Evolutionary conservation across 768 basidiomycete genomes (phyloP).

Genomic region (Gloeopeniophorella convolvens): DNA sequence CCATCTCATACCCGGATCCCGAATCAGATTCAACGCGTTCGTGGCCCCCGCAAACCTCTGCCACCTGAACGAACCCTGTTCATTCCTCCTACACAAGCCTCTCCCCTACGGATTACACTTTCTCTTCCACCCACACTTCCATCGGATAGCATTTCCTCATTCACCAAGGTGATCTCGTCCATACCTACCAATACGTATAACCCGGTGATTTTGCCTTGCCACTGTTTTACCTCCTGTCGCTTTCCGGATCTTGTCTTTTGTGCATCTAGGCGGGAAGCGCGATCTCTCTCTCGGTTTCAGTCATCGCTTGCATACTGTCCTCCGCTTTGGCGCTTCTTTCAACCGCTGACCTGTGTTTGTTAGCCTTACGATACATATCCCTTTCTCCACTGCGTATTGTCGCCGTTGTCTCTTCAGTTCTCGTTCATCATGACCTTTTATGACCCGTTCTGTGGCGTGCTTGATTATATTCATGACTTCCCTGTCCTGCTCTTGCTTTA

Average conservation of each 20-base stretch:
- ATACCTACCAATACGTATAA: slow-evolving; percentile 17
- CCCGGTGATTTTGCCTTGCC: slow-evolving; percentile 1
- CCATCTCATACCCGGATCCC: too few relatives aligned
- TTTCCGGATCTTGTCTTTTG: slow-evolving; percentile 2
- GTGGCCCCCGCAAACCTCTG: neutral
- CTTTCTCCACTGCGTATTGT: neutral
- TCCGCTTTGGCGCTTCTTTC: too few relatives aligned
- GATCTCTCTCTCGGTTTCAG: slow-evolving; percentile 13
- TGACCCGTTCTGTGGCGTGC: neutral
- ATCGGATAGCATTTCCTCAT: slow-evolving; percentile 1
- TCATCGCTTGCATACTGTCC: slow-evolving; percentile 11
- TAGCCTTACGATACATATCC: slow-evolving; percentile 10
- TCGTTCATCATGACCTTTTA: neutral
- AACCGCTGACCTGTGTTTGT: slow-evolving; percentile 3
- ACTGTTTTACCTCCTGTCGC: neutral
- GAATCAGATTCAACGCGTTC: too few relatives aligned
- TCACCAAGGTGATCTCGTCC: slow-evolving; percentile 4
- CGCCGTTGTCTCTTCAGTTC: neutral
- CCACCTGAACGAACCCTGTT: neutral
- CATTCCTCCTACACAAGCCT: neutral
- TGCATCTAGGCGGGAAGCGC: slow-evolving; percentile 9
- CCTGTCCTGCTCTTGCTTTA: too few relatives aligned
- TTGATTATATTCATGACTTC: too few relatives aligned
- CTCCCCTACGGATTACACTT: neutral
- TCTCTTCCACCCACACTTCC: slow-evolving; percentile 4